Percentiles rank a stretch among this genome's conserved stretches.
Conservation (phyloP, 202 grass and related monocot species). For the Thinopyrum obtusiflorum region DNA sequence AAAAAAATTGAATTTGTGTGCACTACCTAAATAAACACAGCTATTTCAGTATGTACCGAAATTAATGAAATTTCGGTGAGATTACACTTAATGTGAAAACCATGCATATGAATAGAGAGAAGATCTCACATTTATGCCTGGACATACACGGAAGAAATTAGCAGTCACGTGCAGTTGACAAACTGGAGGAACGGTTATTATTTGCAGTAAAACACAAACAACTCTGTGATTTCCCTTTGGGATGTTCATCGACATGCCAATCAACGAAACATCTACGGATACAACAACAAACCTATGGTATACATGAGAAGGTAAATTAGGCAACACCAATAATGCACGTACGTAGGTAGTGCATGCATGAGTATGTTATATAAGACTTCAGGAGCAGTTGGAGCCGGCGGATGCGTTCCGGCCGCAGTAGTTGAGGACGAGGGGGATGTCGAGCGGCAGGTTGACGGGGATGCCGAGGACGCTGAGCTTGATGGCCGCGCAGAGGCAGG, state of each 20-base stretch:
- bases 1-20: too few species aligned
- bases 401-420: conserved; percentile 51
- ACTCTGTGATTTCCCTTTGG: not conserved
- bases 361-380: not conserved
- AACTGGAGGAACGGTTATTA: not conserved
- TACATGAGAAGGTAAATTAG: not conserved
- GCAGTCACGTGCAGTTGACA: not conserved
- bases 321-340: not conserved
- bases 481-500: conserved; percentile 50
- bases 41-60: too few species aligned
- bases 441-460: conserved; percentile 53
- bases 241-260: not conserved
- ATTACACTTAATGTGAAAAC: too few species aligned
- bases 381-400: conserved; percentile 37
- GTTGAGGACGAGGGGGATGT: conserved; percentile 53
- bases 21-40: too few species aligned
- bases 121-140: not conserved
- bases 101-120: too few species aligned
- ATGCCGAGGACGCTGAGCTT: conserved; percentile 36
- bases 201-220: not conserved
- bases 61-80: too few species aligned
- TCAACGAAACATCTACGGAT: not conserved
- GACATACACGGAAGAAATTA: not conserved
- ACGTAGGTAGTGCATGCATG: too few species aligned
- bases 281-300: not conserved